These are phyloP conservation scores for Taxillus chinensis DNA, from an alignment of 164 flowering plant species.

Conservation along the genomic window DNA sequence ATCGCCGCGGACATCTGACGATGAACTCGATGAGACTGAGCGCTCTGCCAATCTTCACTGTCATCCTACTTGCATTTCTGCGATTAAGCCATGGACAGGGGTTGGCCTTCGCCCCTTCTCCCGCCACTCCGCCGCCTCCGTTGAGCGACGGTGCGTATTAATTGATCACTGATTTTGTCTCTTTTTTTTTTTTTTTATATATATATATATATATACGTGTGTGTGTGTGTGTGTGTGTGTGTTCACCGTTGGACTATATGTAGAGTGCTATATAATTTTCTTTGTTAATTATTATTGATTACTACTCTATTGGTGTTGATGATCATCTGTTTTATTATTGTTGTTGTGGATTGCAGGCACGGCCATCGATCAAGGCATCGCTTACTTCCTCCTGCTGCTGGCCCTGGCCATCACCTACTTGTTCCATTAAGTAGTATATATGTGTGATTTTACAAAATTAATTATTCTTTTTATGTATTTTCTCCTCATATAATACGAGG, in stretches of 20 bases:
- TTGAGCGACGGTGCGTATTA: not conserved
- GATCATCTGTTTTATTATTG: not conserved
- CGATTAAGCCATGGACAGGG: slow-evolving; percentile 14
- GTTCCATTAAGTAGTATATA: slow-evolving; percentile 23
- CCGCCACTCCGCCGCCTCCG: slow-evolving; percentile 8
- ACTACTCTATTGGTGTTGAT: too few relatives aligned
- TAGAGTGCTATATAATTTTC: too few relatives aligned
- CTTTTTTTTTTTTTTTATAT: not conserved
- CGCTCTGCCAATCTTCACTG: slow-evolving; percentile 14
- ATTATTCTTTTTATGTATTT: slow-evolving; percentile 7
- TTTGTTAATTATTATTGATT: too few relatives aligned
- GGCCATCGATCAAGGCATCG: slow-evolving; percentile 57
- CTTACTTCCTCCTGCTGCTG: slow-evolving; percentile 37
- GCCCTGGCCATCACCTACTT: slow-evolving; percentile 56
- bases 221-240: too few relatives aligned
- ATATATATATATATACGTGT: too few relatives aligned
- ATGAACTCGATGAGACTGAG: slow-evolving; percentile 18
- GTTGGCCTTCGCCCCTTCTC: slow-evolving; percentile 24
- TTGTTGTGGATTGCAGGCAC: slow-evolving; percentile 17
- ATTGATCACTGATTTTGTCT: not conserved
- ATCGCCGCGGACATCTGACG: not conserved
- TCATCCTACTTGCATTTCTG: slow-evolving; percentile 15
- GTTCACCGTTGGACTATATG: too few relatives aligned
- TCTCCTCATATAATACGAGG: not conserved
- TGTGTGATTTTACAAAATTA: not conserved